phyloP scores from a whole-genome alignment of 305 asterid genomes.

The Euphrasia arctica region DNA sequence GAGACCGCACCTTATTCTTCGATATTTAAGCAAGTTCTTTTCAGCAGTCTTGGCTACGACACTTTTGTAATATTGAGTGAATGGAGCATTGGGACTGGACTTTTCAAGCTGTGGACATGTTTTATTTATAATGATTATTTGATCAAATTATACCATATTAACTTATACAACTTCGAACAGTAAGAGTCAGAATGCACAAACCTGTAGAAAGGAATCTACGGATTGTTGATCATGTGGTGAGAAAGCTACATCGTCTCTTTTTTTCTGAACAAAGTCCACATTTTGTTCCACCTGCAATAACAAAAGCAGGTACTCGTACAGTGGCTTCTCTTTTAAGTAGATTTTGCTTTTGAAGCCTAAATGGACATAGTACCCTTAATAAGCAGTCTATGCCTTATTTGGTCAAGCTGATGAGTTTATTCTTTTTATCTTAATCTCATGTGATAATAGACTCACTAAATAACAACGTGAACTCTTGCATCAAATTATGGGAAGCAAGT shows the following conservation, averaged over 20 bases:
- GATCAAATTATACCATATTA: slow-evolving; percentile 6
- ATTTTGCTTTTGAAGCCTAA: background rate
- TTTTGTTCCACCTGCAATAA: slow-evolving; percentile 76
- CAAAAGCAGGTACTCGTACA: slow-evolving; percentile 23
- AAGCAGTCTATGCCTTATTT: too few species aligned
- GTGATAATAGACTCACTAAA: too few species aligned
- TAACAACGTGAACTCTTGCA: too few species aligned
- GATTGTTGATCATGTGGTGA: slow-evolving; percentile 86
- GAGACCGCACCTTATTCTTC: slow-evolving; percentile 43
- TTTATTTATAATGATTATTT: slow-evolving; percentile 20
- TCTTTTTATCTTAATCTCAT: too few species aligned
- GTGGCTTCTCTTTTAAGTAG: slow-evolving; percentile 8
- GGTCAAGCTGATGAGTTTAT: too few species aligned
- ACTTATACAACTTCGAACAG: slow-evolving; percentile 12
- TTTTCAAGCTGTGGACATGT: slow-evolving; percentile 61
- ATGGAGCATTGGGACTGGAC: slow-evolving; percentile 56
- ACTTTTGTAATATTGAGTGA: slow-evolving; percentile 75
- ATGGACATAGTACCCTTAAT: background rate
- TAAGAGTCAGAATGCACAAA: slow-evolving; percentile 26
- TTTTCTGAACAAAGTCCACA: slow-evolving; percentile 74
- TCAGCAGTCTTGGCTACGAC: slow-evolving; percentile 64
- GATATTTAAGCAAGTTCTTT: slow-evolving; percentile 41
- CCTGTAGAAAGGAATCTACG: slow-evolving; percentile 89
- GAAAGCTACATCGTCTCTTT: slow-evolving; percentile 82
- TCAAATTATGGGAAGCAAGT: too few species aligned